Conservation (phyloP, 305 asterid genomes). For the Andrographis paniculata region DNA sequence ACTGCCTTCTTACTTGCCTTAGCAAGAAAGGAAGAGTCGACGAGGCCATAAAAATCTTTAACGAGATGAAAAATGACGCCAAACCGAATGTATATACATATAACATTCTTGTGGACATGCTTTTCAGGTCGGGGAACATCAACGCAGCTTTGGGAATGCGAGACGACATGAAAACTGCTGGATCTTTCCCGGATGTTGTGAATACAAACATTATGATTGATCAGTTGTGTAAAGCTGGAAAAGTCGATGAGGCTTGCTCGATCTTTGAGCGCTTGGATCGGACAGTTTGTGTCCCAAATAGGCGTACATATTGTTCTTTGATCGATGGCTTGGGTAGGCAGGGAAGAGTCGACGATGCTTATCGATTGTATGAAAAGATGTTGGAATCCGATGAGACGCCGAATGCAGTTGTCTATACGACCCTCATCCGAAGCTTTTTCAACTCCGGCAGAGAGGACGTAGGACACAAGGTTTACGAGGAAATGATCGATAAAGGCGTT, state of each 20-base stretch:
- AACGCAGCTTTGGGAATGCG: conserved; percentile 33
- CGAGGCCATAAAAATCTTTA: conserved; percentile 57
- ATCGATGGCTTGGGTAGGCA: conserved; percentile 91
- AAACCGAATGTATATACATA: conserved; percentile 76
- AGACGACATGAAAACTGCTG: conserved; percentile 36
- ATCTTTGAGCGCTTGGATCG: conserved; percentile 67
- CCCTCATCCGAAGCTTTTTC: conserved; percentile 78
- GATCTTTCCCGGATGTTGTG: conserved; percentile 59
- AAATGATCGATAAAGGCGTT: conserved; percentile 59
- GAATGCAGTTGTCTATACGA: conserved; percentile 68
- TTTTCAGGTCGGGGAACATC: conserved; percentile 54
- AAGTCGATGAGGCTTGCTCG: conserved; percentile 70
- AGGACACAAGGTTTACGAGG: conserved; percentile 84
- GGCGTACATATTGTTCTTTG: conserved; percentile 70
- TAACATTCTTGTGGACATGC: conserved; percentile 80
- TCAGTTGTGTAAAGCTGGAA: conserved; percentile 78
- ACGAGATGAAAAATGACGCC: conserved; percentile 81
- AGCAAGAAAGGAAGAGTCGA: conserved; percentile 60
- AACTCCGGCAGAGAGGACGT: conserved; percentile 76
- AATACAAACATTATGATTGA: conserved; percentile 87
- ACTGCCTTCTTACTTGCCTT: conserved; percentile 77
- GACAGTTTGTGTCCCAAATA: conserved; percentile 56
- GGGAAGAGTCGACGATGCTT: conserved; percentile 81
- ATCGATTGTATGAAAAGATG: conserved; percentile 75
- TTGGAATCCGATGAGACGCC: conserved; percentile 49